Conservation (phyloP, 345 rosid species). For the Rhodamnia rubescens region DNA sequence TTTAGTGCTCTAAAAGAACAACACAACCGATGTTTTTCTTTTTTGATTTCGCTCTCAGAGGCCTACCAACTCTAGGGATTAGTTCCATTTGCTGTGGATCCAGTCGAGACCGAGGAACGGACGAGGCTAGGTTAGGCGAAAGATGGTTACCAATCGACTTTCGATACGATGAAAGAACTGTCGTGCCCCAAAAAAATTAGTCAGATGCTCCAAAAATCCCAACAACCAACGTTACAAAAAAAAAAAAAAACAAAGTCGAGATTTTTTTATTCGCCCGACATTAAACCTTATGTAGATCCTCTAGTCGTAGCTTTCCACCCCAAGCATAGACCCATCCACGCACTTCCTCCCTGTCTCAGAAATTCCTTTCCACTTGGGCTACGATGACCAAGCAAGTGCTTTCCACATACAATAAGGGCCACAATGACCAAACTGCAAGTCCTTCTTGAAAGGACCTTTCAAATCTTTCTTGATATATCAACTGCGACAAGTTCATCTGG, state of each 20-base stretch:
- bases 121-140: no score
- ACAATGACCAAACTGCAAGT: background rate
- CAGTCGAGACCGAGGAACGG: no score
- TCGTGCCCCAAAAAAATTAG: background rate
- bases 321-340: background rate
- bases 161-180: no score
- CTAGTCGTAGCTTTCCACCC: background rate
- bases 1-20: background rate
- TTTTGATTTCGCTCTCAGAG: no score
- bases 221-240: background rate
- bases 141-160: no score
- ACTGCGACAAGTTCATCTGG: no score
- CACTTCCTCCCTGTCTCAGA: background rate
- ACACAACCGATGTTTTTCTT: background rate
- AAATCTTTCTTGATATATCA: no score
- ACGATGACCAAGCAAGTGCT: background rate
- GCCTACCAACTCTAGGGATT: no score
- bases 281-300: background rate
- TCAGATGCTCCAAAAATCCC: background rate
- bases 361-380: background rate
- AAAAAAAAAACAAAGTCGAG: background rate
- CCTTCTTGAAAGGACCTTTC: no score
- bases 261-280: background rate
- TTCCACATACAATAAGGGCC: background rate
- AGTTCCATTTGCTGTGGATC: no score